Percentiles rank a stretch among this genome's conserved stretches.
phyloP scores from a whole-genome alignment of 129 eudicot genomes.

The Erigeron canadensis region DNA sequence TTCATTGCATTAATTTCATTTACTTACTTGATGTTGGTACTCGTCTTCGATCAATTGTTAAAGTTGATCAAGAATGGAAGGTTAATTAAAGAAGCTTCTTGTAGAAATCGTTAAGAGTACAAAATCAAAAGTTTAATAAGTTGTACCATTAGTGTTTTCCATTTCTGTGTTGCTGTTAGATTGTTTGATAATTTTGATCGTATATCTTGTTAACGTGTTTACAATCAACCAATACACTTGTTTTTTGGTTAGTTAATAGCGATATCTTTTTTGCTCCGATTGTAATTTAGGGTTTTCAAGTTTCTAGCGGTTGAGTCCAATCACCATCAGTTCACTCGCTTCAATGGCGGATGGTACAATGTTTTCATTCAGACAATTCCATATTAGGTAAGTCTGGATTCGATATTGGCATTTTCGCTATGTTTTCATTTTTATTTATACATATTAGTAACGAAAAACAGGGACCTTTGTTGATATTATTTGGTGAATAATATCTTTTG shows the following conservation, averaged over 20 bases:
- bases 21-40: conserved; percentile 22
- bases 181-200: not conserved
- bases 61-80: conserved; percentile 26
- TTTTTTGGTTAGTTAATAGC: conserved; percentile 2
- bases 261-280: conserved; percentile 1
- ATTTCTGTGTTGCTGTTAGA: conserved; percentile 14
- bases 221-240: conserved; percentile 11
- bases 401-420: not conserved
- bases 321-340: not conserved
- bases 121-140: not conserved
- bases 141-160: conserved; percentile 10
- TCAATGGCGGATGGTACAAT: not conserved
- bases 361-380: not conserved
- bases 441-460: not conserved
- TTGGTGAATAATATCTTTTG: not conserved
- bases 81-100: conserved; percentile 10
- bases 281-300: conserved; percentile 28
- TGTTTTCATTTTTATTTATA: not conserved
- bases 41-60: not conserved
- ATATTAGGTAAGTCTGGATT: not conserved
- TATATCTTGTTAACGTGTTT: conserved; percentile 13
- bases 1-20: conserved; percentile 10
- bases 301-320: conserved; percentile 4
- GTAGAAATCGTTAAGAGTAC: conserved; percentile 9
- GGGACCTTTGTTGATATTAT: not conserved